These are phyloP conservation scores for Blastomyces percursus DNA, from an alignment of 2,329 filamentous ascomycete species.

Conservation along the genomic window DNA sequence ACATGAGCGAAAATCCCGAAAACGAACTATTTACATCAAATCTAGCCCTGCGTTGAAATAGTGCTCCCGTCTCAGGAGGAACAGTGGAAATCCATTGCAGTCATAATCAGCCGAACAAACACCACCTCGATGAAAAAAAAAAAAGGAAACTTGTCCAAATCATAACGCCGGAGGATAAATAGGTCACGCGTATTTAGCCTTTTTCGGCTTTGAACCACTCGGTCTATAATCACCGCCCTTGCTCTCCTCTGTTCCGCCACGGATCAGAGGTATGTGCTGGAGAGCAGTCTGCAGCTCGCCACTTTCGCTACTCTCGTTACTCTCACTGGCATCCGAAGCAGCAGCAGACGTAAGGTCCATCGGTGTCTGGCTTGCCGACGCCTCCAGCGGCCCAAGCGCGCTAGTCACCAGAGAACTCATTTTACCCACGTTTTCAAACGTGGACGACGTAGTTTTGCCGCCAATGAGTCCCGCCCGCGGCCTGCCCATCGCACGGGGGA, in stretches of 20 bases:
- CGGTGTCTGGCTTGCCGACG: constrained; percentile 6
- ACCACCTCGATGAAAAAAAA: neutral
- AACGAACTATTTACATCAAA: neutral
- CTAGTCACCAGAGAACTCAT: constrained; percentile 31
- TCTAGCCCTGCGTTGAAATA: neutral
- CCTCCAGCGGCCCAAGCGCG: constrained; percentile 22
- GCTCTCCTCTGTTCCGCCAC: constrained; percentile 22
- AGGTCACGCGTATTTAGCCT: constrained; percentile 11
- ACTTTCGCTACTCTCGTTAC: constrained; percentile 9
- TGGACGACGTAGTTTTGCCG: constrained; percentile 9
- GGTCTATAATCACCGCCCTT: constrained; percentile 21
- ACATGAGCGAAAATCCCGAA: neutral
- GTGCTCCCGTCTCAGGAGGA: neutral
- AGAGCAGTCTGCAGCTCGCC: constrained; percentile 11
- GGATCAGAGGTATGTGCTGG: constrained; percentile 12
- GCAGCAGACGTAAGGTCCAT: constrained; percentile 7
- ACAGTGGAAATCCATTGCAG: neutral
- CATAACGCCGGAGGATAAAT: neutral
- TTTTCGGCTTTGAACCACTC: constrained; percentile 15
- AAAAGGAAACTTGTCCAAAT: neutral
- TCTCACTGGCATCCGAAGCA: constrained; percentile 8
- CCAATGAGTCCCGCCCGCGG: constrained; percentile 16
- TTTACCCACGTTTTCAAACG: constrained; percentile 26
- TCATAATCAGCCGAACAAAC: neutral
- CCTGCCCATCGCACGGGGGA: constrained; percentile 22